Percentiles rank a stretch among this genome's conserved stretches.
Conservation (phyloP, 192 early-diverging fungal genomes). For the Ramicandelaber brevisporus region DNA sequence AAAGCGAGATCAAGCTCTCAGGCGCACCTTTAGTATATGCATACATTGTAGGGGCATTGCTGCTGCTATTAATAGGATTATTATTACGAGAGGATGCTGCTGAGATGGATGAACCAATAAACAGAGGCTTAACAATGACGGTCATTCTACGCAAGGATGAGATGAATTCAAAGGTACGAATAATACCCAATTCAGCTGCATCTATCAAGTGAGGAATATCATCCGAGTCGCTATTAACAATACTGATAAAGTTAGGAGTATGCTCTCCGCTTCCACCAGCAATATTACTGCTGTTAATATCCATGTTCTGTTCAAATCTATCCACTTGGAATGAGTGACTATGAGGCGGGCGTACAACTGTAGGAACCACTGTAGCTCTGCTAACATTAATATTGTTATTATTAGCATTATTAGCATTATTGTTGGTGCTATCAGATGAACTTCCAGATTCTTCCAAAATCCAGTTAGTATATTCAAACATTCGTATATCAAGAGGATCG, state of each 20-base stretch:
- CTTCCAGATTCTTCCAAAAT: conserved; percentile 80
- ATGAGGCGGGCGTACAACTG: conserved; percentile 70
- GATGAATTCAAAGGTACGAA: conserved; percentile 82
- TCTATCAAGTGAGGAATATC: not conserved
- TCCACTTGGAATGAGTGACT: conserved; percentile 20
- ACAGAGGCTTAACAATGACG: conserved; percentile 60
- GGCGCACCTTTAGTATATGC: conserved; percentile 96
- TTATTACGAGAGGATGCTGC: conserved; percentile 22
- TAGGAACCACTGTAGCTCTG: conserved; percentile 24
- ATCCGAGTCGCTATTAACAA: conserved; percentile 1
- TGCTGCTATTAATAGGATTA: too few relatives aligned
- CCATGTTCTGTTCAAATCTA: too few relatives aligned
- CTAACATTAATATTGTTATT: conserved; percentile 1
- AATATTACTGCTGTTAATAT: too few relatives aligned
- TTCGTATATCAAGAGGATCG: conserved; percentile 88
- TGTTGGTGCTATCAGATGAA: conserved; percentile 33
- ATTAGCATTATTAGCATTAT: not conserved
- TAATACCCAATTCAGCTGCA: conserved; percentile 60
- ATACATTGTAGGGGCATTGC: conserved; percentile 24
- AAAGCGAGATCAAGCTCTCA: conserved; percentile 79
- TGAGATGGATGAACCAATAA: too few relatives aligned
- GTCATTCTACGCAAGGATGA: conserved; percentile 72
- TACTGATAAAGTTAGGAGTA: too few relatives aligned
- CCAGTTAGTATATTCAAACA: conserved; percentile 95
- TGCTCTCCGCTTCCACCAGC: too few relatives aligned